A percentile compares a stretch with the other conserved stretches of the same genome.
phyloP scores from a whole-genome alignment of 1,284 basidiomycete genomes.

The Cutaneotrichosporon curvatum region DNA sequence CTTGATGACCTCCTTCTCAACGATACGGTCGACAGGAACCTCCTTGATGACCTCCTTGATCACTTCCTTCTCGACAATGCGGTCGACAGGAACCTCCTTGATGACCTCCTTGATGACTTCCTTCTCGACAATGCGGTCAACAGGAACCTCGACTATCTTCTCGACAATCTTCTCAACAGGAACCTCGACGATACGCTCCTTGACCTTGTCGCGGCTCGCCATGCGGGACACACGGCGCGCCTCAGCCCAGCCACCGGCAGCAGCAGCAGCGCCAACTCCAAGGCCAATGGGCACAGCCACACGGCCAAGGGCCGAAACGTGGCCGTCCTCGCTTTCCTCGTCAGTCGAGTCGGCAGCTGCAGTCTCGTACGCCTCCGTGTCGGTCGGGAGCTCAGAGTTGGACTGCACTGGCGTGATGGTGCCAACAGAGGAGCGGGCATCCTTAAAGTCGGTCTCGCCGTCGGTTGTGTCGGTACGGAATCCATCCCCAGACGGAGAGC shows the following conservation, averaged over 20 bases:
- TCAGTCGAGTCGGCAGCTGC: slow-evolving; percentile 41
- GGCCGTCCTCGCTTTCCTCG: slow-evolving; percentile 37
- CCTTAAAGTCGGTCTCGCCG: slow-evolving; percentile 65
- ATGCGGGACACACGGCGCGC: slow-evolving; percentile 18
- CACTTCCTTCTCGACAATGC: slow-evolving; percentile 35
- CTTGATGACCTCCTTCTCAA: slow-evolving; percentile 27
- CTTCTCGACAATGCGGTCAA: slow-evolving; percentile 39
- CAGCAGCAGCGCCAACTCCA: slow-evolving; percentile 17
- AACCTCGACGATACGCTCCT: slow-evolving; percentile 37
- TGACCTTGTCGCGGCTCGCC: slow-evolving; percentile 26
- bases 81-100: slow-evolving; percentile 42
- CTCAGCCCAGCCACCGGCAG: slow-evolving; percentile 27
- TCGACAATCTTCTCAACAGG: slow-evolving; percentile 47
- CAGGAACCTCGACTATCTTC: slow-evolving; percentile 39
- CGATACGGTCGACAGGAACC: slow-evolving; percentile 23
- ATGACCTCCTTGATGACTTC: slow-evolving; percentile 38
- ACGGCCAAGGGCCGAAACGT: slow-evolving; percentile 1
- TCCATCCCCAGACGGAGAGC: slow-evolving; percentile 21
- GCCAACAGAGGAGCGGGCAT: slow-evolving; percentile 66
- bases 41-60: slow-evolving; percentile 32
- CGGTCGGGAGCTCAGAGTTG: slow-evolving; percentile 55
- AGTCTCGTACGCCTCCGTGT: slow-evolving; percentile 38
- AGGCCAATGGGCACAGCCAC: slow-evolving; percentile 11
- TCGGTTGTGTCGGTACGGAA: slow-evolving; percentile 50
- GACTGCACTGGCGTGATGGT: slow-evolving; percentile 57